A percentile compares a stretch with the other conserved stretches of the same genome.
phyloP scores from a whole-genome alignment of 2,329 filamentous ascomycete species.

The Fusarium falciforme region DNA sequence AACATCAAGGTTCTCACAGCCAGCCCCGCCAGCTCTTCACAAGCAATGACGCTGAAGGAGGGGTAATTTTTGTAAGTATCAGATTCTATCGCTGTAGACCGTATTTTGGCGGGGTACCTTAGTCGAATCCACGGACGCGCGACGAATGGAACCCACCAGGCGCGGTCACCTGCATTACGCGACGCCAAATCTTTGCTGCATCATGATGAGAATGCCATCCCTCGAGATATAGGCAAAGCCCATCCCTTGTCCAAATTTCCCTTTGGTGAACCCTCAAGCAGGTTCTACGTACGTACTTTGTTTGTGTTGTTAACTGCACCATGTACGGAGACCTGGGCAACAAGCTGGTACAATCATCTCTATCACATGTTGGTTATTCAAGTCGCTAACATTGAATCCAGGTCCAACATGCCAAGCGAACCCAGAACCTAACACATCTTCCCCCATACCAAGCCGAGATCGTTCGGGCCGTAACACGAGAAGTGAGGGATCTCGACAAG shows the following conservation, averaged over 20 bases:
- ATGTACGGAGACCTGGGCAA: slow-evolving; percentile 93
- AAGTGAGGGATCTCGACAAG: slow-evolving; percentile 92
- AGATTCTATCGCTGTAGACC: slow-evolving; percentile 37
- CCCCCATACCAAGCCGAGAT: slow-evolving; percentile 94
- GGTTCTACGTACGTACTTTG: not conserved
- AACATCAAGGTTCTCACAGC: not conserved
- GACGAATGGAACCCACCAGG: slow-evolving; percentile 20
- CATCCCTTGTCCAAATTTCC: not conserved
- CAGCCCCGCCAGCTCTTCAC: slow-evolving; percentile 11
- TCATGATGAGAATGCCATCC: slow-evolving; percentile 16
- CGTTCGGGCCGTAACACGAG: slow-evolving; percentile 86
- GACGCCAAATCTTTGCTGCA: slow-evolving; percentile 17
- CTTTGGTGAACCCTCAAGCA: not conserved
- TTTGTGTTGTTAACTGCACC: slow-evolving; percentile 11
- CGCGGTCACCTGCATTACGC: slow-evolving; percentile 30
- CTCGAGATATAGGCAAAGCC: slow-evolving; percentile 4
- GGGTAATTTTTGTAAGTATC: slow-evolving; percentile 33
- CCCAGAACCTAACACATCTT: slow-evolving; percentile 84
- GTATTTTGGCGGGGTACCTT: slow-evolving; percentile 43
- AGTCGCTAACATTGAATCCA: slow-evolving; percentile 51
- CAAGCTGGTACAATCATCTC: slow-evolving; percentile 72
- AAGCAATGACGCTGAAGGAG: slow-evolving; percentile 18
- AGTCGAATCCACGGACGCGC: slow-evolving; percentile 21
- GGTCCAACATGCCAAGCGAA: slow-evolving; percentile 97
- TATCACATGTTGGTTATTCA: not conserved